Evolutionary conservation across 2,329 filamentous ascomycete species (phyloP), one percentile per base, ranked within the genome.

Genomic region (Ceratocystis smalleyi): DNA sequence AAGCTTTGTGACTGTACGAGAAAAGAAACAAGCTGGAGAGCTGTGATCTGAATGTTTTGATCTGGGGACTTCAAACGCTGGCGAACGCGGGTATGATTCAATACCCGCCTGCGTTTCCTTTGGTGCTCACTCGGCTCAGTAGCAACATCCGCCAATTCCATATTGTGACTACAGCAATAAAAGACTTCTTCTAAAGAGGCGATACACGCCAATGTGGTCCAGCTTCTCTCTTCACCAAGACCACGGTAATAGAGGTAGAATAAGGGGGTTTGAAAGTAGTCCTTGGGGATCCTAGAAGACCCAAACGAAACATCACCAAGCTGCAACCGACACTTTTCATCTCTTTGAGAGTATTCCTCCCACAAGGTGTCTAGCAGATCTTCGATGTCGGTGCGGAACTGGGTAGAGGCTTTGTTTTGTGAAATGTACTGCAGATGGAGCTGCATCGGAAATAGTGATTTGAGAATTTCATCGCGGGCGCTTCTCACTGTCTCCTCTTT

Each of bases 381-480:
- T 68, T 86, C 82, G 5, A 95, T 64, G 68, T 79, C 73, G 55
- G 70, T 76, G 32, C 74, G 72, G 64, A 78, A 73, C 64, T 69
- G 71, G 65, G 70, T 73, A 68, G 75, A 74, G 17, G 60, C 1
- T 1, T 73, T 71, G 6, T 74, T 71, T 62, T 80, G 71, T 30
- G 80, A 72, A 40, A 88, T 71, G 65, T 81, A 75, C 68, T 88
- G 79, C 57, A 88, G 75, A 68, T 86, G 83, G 7, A 86, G 75
- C 68, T 83, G 80, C 40, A 85, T 77, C n/a, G 83, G 77, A 67
- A 88, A 83, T 32, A 96, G 76, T 0, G 83, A 83, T 68, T 84
- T 84, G 43, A 95, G 77, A 72, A 96, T 87, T 72, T 91, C 89
- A 68, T 92, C 88, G 69, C 86, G 84, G 61, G 94, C 73, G 1